A percentile compares a stretch with the other conserved stretches of the same genome.
Conservation (phyloP, 2,329 filamentous ascomycete genomes). For the Didymella sp. region DNA sequence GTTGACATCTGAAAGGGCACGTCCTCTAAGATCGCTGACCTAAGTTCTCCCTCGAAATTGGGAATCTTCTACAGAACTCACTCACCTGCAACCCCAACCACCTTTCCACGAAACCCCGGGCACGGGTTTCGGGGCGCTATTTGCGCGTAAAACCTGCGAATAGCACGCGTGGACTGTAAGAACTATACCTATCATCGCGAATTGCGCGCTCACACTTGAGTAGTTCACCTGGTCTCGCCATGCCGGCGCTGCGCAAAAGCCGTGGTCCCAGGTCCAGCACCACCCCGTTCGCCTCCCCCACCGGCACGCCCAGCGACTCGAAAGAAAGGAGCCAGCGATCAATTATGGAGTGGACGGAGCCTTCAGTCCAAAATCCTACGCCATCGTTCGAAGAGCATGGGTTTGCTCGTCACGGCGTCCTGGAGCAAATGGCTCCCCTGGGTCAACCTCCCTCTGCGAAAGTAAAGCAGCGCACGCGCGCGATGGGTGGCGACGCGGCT, state of each 20-base stretch:
- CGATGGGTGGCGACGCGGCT: constrained; percentile 46
- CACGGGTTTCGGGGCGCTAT: constrained; percentile 37
- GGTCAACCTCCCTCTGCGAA: constrained; percentile 72
- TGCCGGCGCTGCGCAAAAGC: constrained; percentile 50
- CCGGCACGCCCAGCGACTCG: constrained; percentile 39
- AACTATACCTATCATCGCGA: constrained; percentile 16
- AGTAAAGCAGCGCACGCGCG: constrained; percentile 63
- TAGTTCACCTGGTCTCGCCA: constrained; percentile 40
- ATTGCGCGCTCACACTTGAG: constrained; percentile 42
- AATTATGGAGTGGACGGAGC: constrained; percentile 63
- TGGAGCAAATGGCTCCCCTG: constrained; percentile 83
- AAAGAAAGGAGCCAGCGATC: constrained; percentile 48
- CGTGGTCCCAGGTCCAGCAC: constrained; percentile 44
- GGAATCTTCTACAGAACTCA: constrained; percentile 32
- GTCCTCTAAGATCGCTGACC: constrained; percentile 22
- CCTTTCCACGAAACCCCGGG: constrained; percentile 39
- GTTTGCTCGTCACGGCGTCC: constrained; percentile 74
- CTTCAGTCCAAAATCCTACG: constrained; percentile 59
- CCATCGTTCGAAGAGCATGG: constrained; percentile 82
- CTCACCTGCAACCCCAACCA: constrained; percentile 33
- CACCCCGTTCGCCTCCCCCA: constrained; percentile 45
- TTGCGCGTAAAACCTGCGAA: constrained; percentile 35
- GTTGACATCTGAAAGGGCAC: constrained; percentile 24
- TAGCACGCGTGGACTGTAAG: constrained; percentile 45
- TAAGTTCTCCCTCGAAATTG: constrained; percentile 30